A percentile compares a stretch with the other conserved stretches of the same genome.
Evolutionary conservation across 805 yeast genomes (phyloP).

Genomic region (Ogataea nonfermentans): DNA sequence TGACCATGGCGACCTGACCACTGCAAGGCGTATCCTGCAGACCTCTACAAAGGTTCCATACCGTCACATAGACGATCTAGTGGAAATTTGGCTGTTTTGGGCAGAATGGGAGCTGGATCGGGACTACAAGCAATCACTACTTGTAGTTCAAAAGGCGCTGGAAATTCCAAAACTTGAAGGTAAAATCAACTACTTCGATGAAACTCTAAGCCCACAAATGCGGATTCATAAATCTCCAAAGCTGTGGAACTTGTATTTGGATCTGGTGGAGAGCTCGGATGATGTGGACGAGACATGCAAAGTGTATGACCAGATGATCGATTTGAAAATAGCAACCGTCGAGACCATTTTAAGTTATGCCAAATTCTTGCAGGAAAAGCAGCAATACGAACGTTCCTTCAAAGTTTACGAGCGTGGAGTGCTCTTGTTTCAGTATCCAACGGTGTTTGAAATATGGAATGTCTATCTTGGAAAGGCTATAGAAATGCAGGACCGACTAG

Average conservation of each 20-base stretch:
- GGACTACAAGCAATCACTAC: constrained; percentile 40
- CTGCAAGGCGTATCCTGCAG: constrained; percentile 61
- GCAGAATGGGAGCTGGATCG: constrained; percentile 59
- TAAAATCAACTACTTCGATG: constrained; percentile 37
- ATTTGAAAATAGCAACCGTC: constrained; percentile 67
- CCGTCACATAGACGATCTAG: constrained; percentile 58
- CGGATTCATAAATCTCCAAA: constrained; percentile 58
- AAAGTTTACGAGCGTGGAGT: constrained; percentile 68
- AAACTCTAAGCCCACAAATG: constrained; percentile 49
- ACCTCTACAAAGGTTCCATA: constrained; percentile 73
- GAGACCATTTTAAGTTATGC: constrained; percentile 65
- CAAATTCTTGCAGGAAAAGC: constrained; percentile 49
- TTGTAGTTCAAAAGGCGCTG: constrained; percentile 36
- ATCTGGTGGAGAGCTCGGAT: constrained; percentile 58
- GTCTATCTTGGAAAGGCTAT: constrained; percentile 58
- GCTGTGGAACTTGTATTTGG: constrained; percentile 75
- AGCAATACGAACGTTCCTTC: constrained; percentile 49
- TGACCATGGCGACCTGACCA: constrained; percentile 47
- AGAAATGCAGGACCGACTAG: constrained; percentile 28
- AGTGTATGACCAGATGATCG: constrained; percentile 53
- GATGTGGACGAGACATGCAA: constrained; percentile 39
- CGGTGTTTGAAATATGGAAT: constrained; percentile 69
- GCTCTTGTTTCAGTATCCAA: constrained; percentile 56
- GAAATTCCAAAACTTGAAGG: constrained; percentile 21
- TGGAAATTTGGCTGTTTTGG: constrained; percentile 74